Evolutionary conservation across 2,329 filamentous ascomycete species (phyloP).

Genomic region (Fusarium falciforme): DNA sequence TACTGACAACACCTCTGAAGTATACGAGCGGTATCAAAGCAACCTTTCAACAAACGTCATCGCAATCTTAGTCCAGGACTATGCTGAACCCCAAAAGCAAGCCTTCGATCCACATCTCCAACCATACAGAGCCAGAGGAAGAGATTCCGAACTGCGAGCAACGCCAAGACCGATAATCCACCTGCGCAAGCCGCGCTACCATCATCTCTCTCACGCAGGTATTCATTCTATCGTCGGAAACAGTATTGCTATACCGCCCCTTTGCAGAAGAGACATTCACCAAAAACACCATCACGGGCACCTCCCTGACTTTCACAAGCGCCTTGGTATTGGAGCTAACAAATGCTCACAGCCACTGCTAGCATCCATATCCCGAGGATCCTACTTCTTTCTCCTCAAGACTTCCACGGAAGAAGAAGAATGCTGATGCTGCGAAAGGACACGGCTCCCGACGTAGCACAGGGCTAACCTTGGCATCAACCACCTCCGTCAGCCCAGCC

Average conservation of each 20-base stretch:
- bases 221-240: background rate
- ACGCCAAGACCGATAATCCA: conserved; percentile 22
- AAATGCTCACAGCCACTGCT: conserved; percentile 27
- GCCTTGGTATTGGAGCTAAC: conserved; percentile 17
- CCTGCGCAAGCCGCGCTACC: background rate
- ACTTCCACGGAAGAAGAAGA: background rate
- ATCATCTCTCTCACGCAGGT: conserved; percentile 7
- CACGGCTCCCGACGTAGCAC: background rate
- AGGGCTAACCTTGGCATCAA: background rate
- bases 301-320: conserved; percentile 23
- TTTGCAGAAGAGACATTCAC: conserved; percentile 1
- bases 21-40: background rate
- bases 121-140: background rate
- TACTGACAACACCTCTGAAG: background rate
- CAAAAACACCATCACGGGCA: background rate
- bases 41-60: conserved; percentile 19
- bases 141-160: background rate
- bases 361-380: conserved; percentile 19
- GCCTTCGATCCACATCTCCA: conserved; percentile 8
- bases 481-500: conserved; percentile 25
- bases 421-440: background rate
- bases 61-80: background rate
- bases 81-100: conserved; percentile 5
- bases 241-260: conserved; percentile 8
- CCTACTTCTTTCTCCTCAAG: background rate